phyloP scores from a whole-genome alignment of 176 grass and related monocot genomes.

The Oryza punctata region DNA sequence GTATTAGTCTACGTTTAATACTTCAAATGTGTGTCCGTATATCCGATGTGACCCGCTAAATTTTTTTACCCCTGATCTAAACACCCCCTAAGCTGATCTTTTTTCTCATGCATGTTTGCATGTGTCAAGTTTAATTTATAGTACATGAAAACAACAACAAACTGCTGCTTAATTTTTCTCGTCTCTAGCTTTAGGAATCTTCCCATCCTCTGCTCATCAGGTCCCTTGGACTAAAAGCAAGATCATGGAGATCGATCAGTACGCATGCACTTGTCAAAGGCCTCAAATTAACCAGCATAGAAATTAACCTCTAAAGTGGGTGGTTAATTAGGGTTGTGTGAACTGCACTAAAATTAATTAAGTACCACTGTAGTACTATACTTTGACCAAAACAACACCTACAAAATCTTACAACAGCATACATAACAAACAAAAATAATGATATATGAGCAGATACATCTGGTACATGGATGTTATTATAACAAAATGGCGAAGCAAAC shows the following conservation, averaged over 20 bases:
- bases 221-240: slow-evolving; percentile 20
- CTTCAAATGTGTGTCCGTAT: no score
- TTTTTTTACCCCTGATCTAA: no score
- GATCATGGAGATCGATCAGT: not conserved
- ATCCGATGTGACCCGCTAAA: no score
- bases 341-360: not conserved
- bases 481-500: not conserved
- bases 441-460: no score
- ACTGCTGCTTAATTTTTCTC: no score
- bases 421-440: not conserved
- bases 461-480: no score
- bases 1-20: no score
- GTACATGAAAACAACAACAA: no score
- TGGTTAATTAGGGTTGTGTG: slow-evolving; percentile 2
- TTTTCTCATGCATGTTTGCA: no score
- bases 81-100: no score
- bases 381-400: slow-evolving; percentile 2
- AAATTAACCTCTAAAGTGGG: not conserved
- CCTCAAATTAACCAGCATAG: not conserved
- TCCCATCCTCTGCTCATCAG: not conserved
- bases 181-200: no score
- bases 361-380: not conserved
- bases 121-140: no score
- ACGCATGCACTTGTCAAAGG: not conserved
- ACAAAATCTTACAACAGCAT: not conserved